Evolutionary conservation across 345 rosid genomes (phyloP), one percentile per base, ranked within the genome.

Genomic region (Eucalyptus cloeziana): DNA sequence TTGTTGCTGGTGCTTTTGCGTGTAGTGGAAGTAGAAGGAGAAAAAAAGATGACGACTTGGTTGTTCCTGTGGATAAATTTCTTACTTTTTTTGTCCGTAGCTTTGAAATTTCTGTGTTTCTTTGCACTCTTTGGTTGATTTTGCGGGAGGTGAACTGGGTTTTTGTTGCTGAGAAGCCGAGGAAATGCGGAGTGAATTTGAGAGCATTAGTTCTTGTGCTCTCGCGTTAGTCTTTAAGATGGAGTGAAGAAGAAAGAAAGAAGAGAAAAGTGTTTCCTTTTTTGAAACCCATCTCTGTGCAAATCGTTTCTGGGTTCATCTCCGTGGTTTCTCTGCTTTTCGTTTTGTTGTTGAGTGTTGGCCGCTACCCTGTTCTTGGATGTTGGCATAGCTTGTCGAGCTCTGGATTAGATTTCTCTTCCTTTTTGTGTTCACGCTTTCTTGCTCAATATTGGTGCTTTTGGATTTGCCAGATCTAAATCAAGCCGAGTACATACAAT

Each of bases 401-500:
- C 27, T 37, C 45, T 21, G 47, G 45, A 40, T 22, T 76, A 76
- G 15, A 40, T 40, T 76, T 76, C n/a, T 76, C 21, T 40, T 40
- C 14, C 8, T 21, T 40, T 40, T 76, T 12, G 47, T 30, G 67
- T 37, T 30, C n/a, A 9, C 64, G 31, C 30, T 37, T 24, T 44
- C 87, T 86, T 86, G 62, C 62, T 86, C 62, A 51, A 45, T 54
- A 11, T 62, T 54, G 91, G 15, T 50, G 40, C 56, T 58, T 67
- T 87, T 56, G 27, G 89, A 81, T 90, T 88, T 56, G 88, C 62
- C 79, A 89, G 93, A 93, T 93, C 93, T 91, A 83, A 86, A 21
- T 37, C 64, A 49, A 80, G 22, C 12, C 19, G 7, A 47, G 60
- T 87, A 91, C 86, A 88, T 87, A 92, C 86, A 89, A 97, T 97